These are phyloP conservation scores for Knoxia roxburghii DNA, from an alignment of 257 asterid genomes.

Conservation along the genomic window DNA sequence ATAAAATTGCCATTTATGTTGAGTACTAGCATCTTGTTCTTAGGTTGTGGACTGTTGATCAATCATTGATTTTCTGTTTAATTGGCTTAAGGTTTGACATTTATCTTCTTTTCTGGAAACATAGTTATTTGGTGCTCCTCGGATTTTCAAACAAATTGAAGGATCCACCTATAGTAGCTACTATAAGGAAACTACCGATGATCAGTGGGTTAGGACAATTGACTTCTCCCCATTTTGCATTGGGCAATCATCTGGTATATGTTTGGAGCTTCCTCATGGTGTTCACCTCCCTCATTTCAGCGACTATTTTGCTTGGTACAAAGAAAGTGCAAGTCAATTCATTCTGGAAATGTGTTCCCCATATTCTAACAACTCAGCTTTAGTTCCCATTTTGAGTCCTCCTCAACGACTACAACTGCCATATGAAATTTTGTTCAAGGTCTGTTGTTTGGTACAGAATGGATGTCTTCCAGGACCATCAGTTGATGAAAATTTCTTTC, in stretches of 20 bases:
- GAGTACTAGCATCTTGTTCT: background rate
- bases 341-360: slow-evolving; percentile 35
- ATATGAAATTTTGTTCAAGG: slow-evolving; percentile 50
- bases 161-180: slow-evolving; percentile 34
- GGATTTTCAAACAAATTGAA: slow-evolving; percentile 51
- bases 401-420: slow-evolving; percentile 45
- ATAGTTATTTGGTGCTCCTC: slow-evolving; percentile 79
- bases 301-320: slow-evolving; percentile 46
- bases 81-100: background rate
- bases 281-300: slow-evolving; percentile 56
- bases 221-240: slow-evolving; percentile 59
- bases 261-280: slow-evolving; percentile 52
- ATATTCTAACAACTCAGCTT: slow-evolving; percentile 31
- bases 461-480: slow-evolving; percentile 82
- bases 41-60: background rate
- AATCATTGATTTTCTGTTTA: background rate
- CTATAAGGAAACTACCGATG: slow-evolving; percentile 47
- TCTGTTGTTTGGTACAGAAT: slow-evolving; percentile 62
- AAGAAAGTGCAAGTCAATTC: slow-evolving; percentile 40
- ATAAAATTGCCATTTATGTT: background rate
- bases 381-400: slow-evolving; percentile 69
- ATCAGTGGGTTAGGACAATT: slow-evolving; percentile 84
- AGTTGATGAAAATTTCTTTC: slow-evolving; percentile 44
- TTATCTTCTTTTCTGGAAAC: background rate
- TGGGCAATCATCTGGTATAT: slow-evolving; percentile 83